phyloP scores from a whole-genome alignment of 2,329 filamentous ascomycete species.

The Botryotinia convoluta region DNA sequence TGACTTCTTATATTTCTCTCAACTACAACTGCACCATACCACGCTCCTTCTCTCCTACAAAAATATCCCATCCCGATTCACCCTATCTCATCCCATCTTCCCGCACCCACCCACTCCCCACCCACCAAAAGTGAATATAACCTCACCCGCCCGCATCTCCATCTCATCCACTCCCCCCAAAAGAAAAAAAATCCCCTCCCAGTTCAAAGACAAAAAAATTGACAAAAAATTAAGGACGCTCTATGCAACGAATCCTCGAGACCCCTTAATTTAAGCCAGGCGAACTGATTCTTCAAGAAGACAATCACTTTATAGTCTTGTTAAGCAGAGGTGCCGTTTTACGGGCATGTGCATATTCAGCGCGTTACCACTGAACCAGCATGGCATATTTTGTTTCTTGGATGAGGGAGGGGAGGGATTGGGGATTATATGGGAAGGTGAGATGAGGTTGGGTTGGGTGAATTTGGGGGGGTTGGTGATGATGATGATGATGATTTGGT shows the following conservation, averaged over 20 bases:
- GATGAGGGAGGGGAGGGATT: not conserved
- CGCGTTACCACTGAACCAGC: not conserved
- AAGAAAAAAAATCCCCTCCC: not conserved
- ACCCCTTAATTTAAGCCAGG: not conserved
- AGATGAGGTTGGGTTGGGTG: not conserved
- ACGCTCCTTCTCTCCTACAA: not conserved
- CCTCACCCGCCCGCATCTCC: not conserved
- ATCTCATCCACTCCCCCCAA: not conserved
- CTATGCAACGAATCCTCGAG: not conserved
- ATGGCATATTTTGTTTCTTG: not conserved
- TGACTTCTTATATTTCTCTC: not conserved
- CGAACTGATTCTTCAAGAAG: not conserved
- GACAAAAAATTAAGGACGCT: not conserved
- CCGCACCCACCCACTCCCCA: not conserved
- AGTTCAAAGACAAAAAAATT: not conserved
- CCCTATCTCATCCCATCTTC: not conserved
- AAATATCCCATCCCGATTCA: not conserved
- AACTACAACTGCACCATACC: not conserved
- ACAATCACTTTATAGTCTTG: not conserved
- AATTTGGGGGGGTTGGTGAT: not conserved
- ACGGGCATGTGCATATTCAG: not conserved
- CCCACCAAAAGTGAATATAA: not conserved
- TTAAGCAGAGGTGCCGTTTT: not conserved
- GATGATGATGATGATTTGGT: not conserved
- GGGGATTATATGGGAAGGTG: not conserved